Conservation (phyloP, 2,329 filamentous ascomycete species). For the Emydomyces testavorans region DNA sequence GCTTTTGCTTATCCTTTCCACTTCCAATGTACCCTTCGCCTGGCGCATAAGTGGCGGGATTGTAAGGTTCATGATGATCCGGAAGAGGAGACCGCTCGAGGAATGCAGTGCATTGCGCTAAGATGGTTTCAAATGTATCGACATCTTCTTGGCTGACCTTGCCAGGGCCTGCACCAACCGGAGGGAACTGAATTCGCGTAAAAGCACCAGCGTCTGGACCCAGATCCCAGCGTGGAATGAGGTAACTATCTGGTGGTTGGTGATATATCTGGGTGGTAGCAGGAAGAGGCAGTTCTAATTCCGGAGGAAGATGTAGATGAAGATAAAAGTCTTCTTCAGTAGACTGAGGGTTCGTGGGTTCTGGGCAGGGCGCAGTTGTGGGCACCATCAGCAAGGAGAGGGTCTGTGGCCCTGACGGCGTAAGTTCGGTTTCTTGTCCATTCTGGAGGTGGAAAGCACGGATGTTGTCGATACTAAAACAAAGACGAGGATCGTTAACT, state of each 20-base stretch:
- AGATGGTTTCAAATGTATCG: constrained; percentile 92
- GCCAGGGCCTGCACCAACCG: constrained; percentile 50
- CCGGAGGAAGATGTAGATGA: constrained; percentile 84
- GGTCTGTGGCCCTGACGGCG: constrained; percentile 75
- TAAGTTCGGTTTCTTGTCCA: constrained; percentile 73
- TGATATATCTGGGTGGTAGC: constrained; percentile 97
- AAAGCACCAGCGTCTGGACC: constrained; percentile 82
- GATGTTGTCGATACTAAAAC: constrained; percentile 59
- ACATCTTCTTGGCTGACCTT: constrained; percentile 76
- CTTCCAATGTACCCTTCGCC: constrained; percentile 61
- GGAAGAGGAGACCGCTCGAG: constrained; percentile 67
- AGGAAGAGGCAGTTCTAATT: constrained; percentile 84
- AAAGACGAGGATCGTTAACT: constrained; percentile 29
- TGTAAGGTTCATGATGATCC: constrained; percentile 47
- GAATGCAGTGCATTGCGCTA: constrained; percentile 96
- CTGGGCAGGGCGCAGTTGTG: constrained; percentile 60
- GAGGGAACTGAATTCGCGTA: constrained; percentile 82
- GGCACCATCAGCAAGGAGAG: constrained; percentile 93
- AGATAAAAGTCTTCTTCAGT: constrained; percentile 90
- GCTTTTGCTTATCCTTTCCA: constrained; percentile 29
- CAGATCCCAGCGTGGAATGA: constrained; percentile 91
- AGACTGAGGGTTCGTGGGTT: constrained; percentile 45
- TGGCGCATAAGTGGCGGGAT: constrained; percentile 67
- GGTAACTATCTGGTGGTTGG: constrained; percentile 80
- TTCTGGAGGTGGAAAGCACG: constrained; percentile 82